phyloP scores from a whole-genome alignment of 108 stramenopile genomes.

The Pseudonitzschia pungens region DNA sequence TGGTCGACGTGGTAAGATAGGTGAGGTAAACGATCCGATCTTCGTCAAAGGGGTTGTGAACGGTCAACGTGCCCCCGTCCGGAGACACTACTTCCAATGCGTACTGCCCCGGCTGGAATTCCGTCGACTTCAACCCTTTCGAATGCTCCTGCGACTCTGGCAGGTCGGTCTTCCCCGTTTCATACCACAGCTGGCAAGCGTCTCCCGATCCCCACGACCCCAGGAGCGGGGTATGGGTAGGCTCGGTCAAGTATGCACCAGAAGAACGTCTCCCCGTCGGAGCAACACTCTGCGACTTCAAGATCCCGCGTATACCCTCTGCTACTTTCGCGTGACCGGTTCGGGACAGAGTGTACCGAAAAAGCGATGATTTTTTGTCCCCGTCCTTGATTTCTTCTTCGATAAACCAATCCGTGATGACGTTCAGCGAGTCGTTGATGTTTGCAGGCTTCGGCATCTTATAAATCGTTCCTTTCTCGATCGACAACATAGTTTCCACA shows the following conservation, averaged over 20 bases:
- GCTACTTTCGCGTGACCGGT: constrained; percentile 26
- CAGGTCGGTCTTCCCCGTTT: neutral
- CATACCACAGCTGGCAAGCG: constrained; percentile 38
- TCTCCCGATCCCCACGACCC: constrained; percentile 52
- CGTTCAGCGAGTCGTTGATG: neutral
- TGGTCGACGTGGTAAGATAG: constrained; percentile 37
- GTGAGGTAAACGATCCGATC: constrained; percentile 43
- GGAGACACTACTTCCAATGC: constrained; percentile 30
- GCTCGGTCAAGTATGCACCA: neutral
- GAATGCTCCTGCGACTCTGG: constrained; percentile 6
- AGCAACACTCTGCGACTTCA: neutral
- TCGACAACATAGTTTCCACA: neutral
- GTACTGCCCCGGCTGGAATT: constrained; percentile 11
- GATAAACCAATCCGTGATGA: constrained; percentile 1
- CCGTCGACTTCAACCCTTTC: neutral
- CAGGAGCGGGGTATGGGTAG: constrained; percentile 3
- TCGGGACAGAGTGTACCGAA: constrained; percentile 27
- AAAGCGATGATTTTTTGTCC: neutral
- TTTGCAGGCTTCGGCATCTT: neutral
- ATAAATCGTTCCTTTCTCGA: neutral
- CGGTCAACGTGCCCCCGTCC: constrained; percentile 14
- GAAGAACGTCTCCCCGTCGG: neutral
- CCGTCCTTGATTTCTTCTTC: neutral
- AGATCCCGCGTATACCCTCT: constrained; percentile 15
- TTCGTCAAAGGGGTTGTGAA: constrained; percentile 44